Percentiles rank a stretch among this genome's conserved stretches.
phyloP scores from a whole-genome alignment of 2,329 filamentous ascomycete genomes.

The Trichoderma atrobrunneum region DNA sequence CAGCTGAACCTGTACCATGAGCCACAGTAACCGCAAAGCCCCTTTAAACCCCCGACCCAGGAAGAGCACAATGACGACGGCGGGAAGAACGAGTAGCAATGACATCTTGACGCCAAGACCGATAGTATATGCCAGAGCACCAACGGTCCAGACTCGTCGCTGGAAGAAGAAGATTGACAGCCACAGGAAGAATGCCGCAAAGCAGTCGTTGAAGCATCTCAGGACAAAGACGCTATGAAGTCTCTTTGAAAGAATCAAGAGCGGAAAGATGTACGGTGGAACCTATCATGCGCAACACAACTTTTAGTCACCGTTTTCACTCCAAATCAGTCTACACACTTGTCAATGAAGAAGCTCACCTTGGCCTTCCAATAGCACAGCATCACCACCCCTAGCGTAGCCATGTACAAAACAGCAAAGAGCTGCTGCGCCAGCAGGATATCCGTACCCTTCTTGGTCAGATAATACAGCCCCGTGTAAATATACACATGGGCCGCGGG shows the following conservation, averaged over 20 bases:
- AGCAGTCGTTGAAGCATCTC: constrained; percentile 92
- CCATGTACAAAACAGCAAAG: constrained; percentile 77
- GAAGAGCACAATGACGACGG: constrained; percentile 72
- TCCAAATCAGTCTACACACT: no score
- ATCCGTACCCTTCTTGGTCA: constrained; percentile 74
- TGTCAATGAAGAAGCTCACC: constrained; percentile 41
- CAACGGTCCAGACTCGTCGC: constrained; percentile 68
- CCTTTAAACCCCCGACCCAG: constrained; percentile 66
- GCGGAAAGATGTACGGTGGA: constrained; percentile 81
- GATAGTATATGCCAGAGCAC: constrained; percentile 68
- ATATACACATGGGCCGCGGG: constrained; percentile 91
- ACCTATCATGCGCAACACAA: constrained; percentile 45
- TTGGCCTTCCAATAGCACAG: constrained; percentile 74
- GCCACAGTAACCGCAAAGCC: constrained; percentile 64
- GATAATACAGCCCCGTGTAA: constrained; percentile 73
- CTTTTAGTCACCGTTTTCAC: background rate
- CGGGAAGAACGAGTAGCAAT: constrained; percentile 76
- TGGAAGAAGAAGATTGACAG: constrained; percentile 76
- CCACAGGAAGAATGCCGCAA: constrained; percentile 82
- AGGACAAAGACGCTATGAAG: constrained; percentile 92
- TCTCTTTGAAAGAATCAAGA: constrained; percentile 85
- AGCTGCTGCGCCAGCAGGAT: constrained; percentile 79
- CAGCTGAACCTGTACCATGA: constrained; percentile 78
- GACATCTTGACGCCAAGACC: constrained; percentile 97
- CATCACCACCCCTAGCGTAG: constrained; percentile 73